Percentiles rank a stretch among this genome's conserved stretches.
Conservation (phyloP, 805 yeast genomes). For the Brettanomyces naardenensis region DNA sequence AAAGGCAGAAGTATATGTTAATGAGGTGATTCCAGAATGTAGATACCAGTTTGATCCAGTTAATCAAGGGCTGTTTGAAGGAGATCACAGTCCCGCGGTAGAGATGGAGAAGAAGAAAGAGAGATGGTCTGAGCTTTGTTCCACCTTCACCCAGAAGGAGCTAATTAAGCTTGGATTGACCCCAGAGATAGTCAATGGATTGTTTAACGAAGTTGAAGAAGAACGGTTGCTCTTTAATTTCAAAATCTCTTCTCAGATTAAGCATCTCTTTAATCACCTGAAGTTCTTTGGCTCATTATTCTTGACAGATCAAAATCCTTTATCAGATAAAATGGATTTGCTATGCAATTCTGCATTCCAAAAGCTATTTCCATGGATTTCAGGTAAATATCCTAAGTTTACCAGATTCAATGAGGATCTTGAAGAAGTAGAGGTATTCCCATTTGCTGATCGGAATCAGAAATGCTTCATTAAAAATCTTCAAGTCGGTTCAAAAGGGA, state of each 20-base stretch:
- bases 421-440: no score
- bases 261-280: not conserved
- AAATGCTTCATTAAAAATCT: slow-evolving; percentile 23
- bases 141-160: not conserved
- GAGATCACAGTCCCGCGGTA: not conserved
- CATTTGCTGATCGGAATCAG: slow-evolving; percentile 1
- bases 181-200: not conserved
- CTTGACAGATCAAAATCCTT: not conserved
- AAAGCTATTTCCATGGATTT: slow-evolving; percentile 34
- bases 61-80: not conserved
- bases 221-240: no score
- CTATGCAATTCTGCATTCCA: slow-evolving; percentile 6
- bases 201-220: not conserved
- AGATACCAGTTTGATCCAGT: not conserved
- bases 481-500: slow-evolving; percentile 28
- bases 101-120: not conserved
- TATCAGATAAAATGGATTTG: not conserved
- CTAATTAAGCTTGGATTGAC: not conserved
- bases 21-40: not conserved
- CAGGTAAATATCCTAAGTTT: slow-evolving; percentile 30
- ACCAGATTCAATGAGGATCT: no score
- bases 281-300: not conserved
- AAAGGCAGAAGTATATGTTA: no score
- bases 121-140: not conserved
- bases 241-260: not conserved